phyloP scores from a whole-genome alignment of 192 early-diverging fungal genomes.

The Diversispora epigaea region DNA sequence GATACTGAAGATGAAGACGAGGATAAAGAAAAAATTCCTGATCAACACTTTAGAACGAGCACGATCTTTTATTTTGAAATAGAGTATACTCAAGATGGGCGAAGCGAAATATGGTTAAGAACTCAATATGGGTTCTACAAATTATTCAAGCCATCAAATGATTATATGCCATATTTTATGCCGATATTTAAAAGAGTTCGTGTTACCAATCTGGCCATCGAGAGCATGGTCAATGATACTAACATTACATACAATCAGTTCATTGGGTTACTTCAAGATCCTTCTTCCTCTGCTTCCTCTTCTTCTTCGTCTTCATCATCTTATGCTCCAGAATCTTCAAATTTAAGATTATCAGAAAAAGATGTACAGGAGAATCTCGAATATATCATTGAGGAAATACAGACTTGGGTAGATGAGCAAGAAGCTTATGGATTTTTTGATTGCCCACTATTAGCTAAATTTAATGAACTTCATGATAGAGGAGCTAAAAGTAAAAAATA shows the following conservation, averaged over 20 bases:
- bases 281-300: no score
- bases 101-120: constrained; percentile 37
- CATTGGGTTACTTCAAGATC: constrained; percentile 2
- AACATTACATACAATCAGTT: constrained; percentile 30
- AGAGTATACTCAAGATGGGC: constrained; percentile 18
- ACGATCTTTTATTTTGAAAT: constrained; percentile 35
- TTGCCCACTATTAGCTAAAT: constrained; percentile 9
- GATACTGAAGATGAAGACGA: constrained; percentile 32
- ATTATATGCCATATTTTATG: constrained; percentile 28
- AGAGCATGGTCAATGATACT: constrained; percentile 7
- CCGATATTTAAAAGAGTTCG: constrained; percentile 32
- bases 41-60: constrained; percentile 21
- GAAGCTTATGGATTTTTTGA: constrained; percentile 9
- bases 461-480: not conserved
- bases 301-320: constrained; percentile 1
- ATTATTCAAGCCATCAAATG: constrained; percentile 15
- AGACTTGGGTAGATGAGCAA: constrained; percentile 27
- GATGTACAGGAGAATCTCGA: constrained; percentile 31
- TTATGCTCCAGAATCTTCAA: not conserved
- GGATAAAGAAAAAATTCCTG: not conserved
- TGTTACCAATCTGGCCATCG: constrained; percentile 28
- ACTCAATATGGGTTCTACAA: constrained; percentile 37
- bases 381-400: constrained; percentile 30
- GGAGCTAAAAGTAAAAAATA: not conserved
- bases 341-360: constrained; percentile 29